phyloP scores from a whole-genome alignment of 768 basidiomycete species.

The Lentinula guzmanii region DNA sequence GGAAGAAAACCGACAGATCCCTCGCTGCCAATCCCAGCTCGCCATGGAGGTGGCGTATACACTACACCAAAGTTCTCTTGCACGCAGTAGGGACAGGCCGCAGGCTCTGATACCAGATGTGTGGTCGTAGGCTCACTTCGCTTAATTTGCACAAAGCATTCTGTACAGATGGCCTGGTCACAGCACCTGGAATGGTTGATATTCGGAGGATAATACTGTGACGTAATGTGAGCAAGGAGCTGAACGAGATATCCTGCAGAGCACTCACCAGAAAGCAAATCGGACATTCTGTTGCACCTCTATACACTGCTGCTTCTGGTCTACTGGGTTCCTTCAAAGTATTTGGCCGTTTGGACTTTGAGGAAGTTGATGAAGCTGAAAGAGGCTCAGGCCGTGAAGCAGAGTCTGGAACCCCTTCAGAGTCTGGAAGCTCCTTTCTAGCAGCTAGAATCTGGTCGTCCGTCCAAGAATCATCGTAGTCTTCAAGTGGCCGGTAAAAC shows the following conservation, averaged over 20 bases:
- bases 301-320: slow-evolving; percentile 78
- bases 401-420: slow-evolving; percentile 27
- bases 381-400: slow-evolving; percentile 38
- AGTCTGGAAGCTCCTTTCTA: slow-evolving; percentile 60
- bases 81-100: slow-evolving; percentile 96
- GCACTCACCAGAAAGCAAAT: slow-evolving; percentile 91
- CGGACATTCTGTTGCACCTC: slow-evolving; percentile 88
- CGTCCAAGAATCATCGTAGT: slow-evolving; percentile 85
- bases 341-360: slow-evolving; percentile 49
- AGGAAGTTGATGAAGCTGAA: slow-evolving; percentile 20
- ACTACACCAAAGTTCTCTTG: slow-evolving; percentile 96
- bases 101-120: slow-evolving; percentile 93
- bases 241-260: slow-evolving; percentile 1
- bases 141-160: slow-evolving; percentile 99
- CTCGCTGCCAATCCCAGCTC: slow-evolving; percentile 72
- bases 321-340: slow-evolving; percentile 59
- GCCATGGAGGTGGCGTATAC: slow-evolving; percentile 79
- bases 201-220: slow-evolving; percentile 93
- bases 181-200: slow-evolving; percentile 98
- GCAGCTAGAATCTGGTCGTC: slow-evolving; percentile 82
- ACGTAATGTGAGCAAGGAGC: slow-evolving; percentile 22
- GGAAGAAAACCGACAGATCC: slow-evolving; percentile 47
- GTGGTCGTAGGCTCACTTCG: slow-evolving; percentile 91
- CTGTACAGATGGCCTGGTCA: slow-evolving; percentile 97
- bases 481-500: slow-evolving; percentile 94